Evolutionary conservation across 2,329 filamentous ascomycete species (phyloP), one percentile per base, ranked within the genome.

Genomic region (Trichoderma lentiforme): DNA sequence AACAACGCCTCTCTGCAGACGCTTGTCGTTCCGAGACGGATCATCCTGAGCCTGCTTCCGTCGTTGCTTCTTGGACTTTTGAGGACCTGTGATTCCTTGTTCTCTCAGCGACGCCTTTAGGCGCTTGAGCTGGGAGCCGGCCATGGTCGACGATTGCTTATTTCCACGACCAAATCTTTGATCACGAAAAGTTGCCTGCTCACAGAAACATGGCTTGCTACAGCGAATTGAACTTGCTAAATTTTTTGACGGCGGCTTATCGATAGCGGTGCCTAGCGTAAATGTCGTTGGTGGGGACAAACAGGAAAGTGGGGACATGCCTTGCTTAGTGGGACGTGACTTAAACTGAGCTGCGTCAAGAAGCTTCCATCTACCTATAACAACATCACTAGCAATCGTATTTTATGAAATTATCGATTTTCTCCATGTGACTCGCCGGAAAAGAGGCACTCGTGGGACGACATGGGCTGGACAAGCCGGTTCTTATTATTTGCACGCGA

Each of bases 41-140:
- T 87, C 88, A 81, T 90, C 90, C 81, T 91, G 90, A 69, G 87
- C 89, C 78, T 88, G 87, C 79, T 92, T 90, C 78, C 93, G 93
- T 81, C 93, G 94, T 81, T 97, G 93, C 83, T 98, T 98, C 79
- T 98, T 98, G 9, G 95, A 98, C 78, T 97, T 91, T 77, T 97
- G 95, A 6, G 94, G 94, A 1, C 95, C 94, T 56, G 95, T 91
- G 66, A 99, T 91, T 70, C 96, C 96, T 79, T 95, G 93, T 72
- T 98, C 94, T 74, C 91, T 89, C 61, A 99, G 87, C 11, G 95
- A 97, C 76, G 93, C 88, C 84, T 98, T 99, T 58, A 99, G 88
- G 82, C 95, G 92, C 84, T 98, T 99, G 72, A 99, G 88, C 85
- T 99, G 97, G 14, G 97, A 99, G 74, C 95, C 93, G 76, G 95